Base-by-base conservation (phyloP, 2,329 filamentous ascomycete species). In the Verticillium klebahnii region DNA sequence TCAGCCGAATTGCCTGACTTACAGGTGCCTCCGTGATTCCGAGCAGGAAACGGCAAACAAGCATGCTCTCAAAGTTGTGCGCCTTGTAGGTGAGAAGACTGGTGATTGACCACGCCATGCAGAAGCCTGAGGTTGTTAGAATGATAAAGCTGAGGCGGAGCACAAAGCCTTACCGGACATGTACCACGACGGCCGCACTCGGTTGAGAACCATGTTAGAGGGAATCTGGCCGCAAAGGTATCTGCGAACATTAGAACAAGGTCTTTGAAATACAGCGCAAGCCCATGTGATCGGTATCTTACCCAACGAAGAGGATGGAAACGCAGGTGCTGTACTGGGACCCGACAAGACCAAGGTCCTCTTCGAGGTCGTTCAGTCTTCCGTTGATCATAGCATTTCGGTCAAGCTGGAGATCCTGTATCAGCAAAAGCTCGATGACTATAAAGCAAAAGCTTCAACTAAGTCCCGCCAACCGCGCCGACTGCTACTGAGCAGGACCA, bases 171-270 rank as follows among this genome's bases (percentile, higher is more conserved):
- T 55, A 61, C 56, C 64, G 61, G 63, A 59, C 66, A 67, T 61
- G 60, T 60, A 52, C 62, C 63, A 65, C 1, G 64, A 65, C 5
- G 68, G 67, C 5, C 69, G 65, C 0, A 69, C 71, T 23, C 71
- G 67, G 60, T 71, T 73, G 2, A 74, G 62, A n/a, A 74, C 68
- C 71, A 75, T 74, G 65, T 75, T 75, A 19, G 68, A 71, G 12
- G 71, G 72, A 7, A 77, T 61, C 25, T 66, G 64, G 14, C 64
- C 64, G 11, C 62, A 64, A 3, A 65, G 62, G 9, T 65, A 63
- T 7, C 62, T 63, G 17, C 14, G 56, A 3, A 5, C 11, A 31
- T 63, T 23, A 60, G 56, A n/a, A 17, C 17, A 4, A n/a, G n/a
- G 31, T 19, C 29, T 3, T 52, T 31, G 36, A 7, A 29, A 34